Evolutionary conservation across 495 filamentous ascomycete species (phyloP), one percentile per base, ranked within the genome.

Genomic region (Penicillium canescens): DNA sequence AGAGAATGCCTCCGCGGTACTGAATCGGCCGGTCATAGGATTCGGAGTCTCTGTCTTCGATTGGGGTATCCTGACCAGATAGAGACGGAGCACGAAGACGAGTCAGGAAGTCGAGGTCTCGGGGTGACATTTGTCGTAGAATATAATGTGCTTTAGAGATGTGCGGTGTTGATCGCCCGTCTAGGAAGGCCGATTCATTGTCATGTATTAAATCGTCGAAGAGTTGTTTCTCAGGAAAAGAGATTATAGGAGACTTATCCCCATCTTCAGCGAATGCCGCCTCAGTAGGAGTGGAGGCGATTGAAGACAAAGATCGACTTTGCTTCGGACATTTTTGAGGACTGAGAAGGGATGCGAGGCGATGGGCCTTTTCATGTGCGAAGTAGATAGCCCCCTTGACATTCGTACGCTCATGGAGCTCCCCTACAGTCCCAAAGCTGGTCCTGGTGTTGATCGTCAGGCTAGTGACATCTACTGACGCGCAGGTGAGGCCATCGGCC

Each of bases 1-100:
- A 84, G 7, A 98, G 75, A 40, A 95, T 81, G 26, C 92, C 90
- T 35, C 85, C 84, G 40, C 85, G 87, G 64, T 89, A 94, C 43
- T 87, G 79, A 6, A 78, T 65, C 3, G 90, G 91, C 12, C 77
- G 78, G 37, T 86, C 83, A 59, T 90, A 92, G 40, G 80, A 77
- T 48, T 89, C 82, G 13, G 80, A 75, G 24, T 82, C 76, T 42
- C 77, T 69, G 38, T 86, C 85, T 35, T 84, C 81, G 7, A 77
- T 69, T 11, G 86, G 84, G 8, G 85, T 90, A 10, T 71, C 68
- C 44, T 79, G 77, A 23, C 84, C 85, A 24, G 86, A 88, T 11
- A 71, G 61, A 43, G 71, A 70, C 0, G 67, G 66, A 48, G 69
- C 56, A 50, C 62, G 73, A 55, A 74, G 60, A 44, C 72, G 68